phyloP scores from a whole-genome alignment of 139 green algal species.

The Chlamydomonas schloesseri region DNA sequence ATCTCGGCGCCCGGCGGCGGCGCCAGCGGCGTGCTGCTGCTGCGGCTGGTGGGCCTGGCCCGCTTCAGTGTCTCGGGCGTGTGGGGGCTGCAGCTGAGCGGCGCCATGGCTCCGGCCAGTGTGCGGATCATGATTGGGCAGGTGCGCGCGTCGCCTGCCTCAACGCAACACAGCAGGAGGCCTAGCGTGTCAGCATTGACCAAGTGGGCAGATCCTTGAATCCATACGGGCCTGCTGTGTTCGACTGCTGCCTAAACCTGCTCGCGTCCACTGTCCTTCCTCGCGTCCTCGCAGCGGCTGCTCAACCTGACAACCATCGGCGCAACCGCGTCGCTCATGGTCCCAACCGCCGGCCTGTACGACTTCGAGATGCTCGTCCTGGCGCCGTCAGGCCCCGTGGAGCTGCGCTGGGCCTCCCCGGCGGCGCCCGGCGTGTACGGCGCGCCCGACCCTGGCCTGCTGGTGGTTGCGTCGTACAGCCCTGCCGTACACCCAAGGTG shows the following conservation, averaged over 20 bases:
- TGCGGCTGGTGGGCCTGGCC: background rate
- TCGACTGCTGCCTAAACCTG: no score
- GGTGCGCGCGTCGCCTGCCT: background rate
- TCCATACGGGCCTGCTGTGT: no score
- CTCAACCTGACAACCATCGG: no score
- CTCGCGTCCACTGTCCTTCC: no score
- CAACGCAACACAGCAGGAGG: no score
- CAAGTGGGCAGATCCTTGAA: no score
- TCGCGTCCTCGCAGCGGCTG: no score
- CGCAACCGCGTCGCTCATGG: no score
- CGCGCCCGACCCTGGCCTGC: background rate
- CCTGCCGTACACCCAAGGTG: background rate
- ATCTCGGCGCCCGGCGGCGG: background rate
- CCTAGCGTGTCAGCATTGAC: no score
- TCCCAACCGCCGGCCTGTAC: background rate
- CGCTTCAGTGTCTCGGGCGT: background rate
- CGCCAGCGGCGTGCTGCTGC: background rate
- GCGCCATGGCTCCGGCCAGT: background rate
- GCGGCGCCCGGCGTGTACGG: background rate
- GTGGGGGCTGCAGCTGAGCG: background rate
- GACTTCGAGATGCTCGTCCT: background rate
- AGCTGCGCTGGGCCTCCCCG: background rate
- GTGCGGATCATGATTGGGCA: background rate
- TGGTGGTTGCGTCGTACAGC: background rate
- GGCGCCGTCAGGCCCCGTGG: background rate